phyloP scores from a whole-genome alignment of 805 yeast genomes.

The Candida tammaniensis region DNA sequence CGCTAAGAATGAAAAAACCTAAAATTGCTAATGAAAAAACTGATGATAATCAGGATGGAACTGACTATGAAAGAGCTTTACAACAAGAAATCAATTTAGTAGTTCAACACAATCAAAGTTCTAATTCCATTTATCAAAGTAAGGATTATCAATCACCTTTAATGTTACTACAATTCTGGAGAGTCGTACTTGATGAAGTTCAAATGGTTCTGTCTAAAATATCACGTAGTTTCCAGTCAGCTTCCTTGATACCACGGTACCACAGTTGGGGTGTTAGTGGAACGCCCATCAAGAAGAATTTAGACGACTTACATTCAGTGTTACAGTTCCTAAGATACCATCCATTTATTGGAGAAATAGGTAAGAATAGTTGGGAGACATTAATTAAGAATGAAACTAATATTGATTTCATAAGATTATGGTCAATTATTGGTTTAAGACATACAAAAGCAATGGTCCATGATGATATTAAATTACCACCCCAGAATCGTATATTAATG shows the following conservation, averaged over 20 bases:
- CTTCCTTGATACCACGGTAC: conserved; percentile 72
- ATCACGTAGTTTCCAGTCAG: conserved; percentile 76
- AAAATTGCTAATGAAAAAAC: conserved; percentile 24
- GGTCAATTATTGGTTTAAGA: conserved; percentile 58
- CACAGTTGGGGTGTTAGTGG: conserved; percentile 99
- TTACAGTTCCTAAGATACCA: conserved; percentile 60
- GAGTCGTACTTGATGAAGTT: conserved; percentile 90
- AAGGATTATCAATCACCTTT: conserved; percentile 76
- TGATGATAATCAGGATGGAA: conserved; percentile 18
- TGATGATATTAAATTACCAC: conserved; percentile 73
- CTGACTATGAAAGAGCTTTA: conserved; percentile 31
- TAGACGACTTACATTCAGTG: conserved; percentile 69
- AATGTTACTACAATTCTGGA: conserved; percentile 79
- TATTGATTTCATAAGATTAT: conserved; percentile 41
- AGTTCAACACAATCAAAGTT: conserved; percentile 23
- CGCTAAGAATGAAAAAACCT: conserved; percentile 22
- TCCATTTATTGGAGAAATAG: conserved; percentile 58
- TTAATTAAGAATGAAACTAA: conserved; percentile 11
- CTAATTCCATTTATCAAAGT: conserved; percentile 17
- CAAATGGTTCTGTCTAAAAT: conserved; percentile 82
- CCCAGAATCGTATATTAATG: conserved; percentile 67
- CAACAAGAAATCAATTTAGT: conserved; percentile 32
- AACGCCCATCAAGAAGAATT: conserved; percentile 73
- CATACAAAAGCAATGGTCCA: conserved; percentile 85
- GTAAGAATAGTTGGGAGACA: conserved; percentile 40